Evolutionary conservation across 2,329 filamentous ascomycete genomes (phyloP).

Genomic region (Fusarium aywerte): DNA sequence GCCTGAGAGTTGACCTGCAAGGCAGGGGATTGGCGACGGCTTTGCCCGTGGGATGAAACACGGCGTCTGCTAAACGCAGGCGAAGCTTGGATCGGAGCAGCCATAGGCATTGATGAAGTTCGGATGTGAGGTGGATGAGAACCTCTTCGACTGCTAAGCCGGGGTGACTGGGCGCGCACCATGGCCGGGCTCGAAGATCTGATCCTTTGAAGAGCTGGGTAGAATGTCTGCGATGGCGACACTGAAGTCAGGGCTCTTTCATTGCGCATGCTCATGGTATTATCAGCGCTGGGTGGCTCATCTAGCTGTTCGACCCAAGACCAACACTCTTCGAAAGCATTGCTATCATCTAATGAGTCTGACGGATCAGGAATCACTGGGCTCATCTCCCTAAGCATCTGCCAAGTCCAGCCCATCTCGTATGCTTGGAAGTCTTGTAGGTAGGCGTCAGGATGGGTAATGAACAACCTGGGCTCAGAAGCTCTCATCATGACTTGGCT

Average conservation of each 20-base stretch:
- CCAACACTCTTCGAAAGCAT: slow-evolving; percentile 71
- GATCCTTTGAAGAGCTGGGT: slow-evolving; percentile 41
- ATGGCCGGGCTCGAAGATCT: slow-evolving; percentile 49
- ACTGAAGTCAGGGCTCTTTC: slow-evolving; percentile 55
- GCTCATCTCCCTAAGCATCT: slow-evolving; percentile 71
- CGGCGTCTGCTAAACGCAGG: slow-evolving; percentile 58
- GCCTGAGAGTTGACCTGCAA: slow-evolving; percentile 43
- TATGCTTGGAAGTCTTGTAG: slow-evolving; percentile 69
- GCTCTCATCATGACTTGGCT: slow-evolving; percentile 79
- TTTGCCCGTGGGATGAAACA: slow-evolving; percentile 57
- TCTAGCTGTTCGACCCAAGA: slow-evolving; percentile 73
- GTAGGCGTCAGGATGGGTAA: slow-evolving; percentile 81
- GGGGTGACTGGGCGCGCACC: slow-evolving; percentile 55
- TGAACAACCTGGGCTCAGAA: slow-evolving; percentile 73
- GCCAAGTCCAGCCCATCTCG: slow-evolving; percentile 75
- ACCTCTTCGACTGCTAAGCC: slow-evolving; percentile 53
- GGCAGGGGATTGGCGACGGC: slow-evolving; percentile 49
- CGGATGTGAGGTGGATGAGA: slow-evolving; percentile 62
- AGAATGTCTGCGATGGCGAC: slow-evolving; percentile 54
- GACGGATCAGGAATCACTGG: slow-evolving; percentile 62
- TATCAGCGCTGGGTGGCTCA: slow-evolving; percentile 59
- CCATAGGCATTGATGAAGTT: slow-evolving; percentile 63
- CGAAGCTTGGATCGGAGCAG: slow-evolving; percentile 53
- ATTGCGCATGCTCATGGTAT: slow-evolving; percentile 56
- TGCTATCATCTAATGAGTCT: slow-evolving; percentile 50